Base-by-base conservation (phyloP, 345 rosid genomes). In the Gossypium arboreum region DNA sequence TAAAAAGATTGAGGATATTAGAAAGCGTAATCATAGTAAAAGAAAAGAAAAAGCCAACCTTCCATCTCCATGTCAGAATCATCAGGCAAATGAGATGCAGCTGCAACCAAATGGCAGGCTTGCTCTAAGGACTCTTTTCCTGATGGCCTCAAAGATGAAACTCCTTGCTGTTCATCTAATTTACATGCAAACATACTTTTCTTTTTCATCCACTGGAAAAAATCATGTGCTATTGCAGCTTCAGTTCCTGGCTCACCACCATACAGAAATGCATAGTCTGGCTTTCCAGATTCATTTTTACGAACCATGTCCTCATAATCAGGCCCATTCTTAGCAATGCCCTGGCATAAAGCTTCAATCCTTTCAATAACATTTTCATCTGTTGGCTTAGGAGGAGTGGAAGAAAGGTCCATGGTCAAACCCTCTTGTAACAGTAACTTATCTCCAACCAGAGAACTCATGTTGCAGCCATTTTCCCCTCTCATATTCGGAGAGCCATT, bases 21-120 rank as follows among this genome's bases (percentile, higher is more conserved):
- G 39, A 68, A 39, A 79, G 76, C 69, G 71, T 54, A 73, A 71
- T 51, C 11, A 24, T 75, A 54, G 43, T 82, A 24, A 61, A 56
- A 61, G 27, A 47, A 61, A 56, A 61, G 27, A 68, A 68, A 64
- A 47, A 12, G 12, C 81, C 47, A 79, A 92, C 94, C 97, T 92
- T 90, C 97, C 97, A 92, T 92, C 81, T 92, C 97, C 91, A 88
- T 90, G 85, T 92, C 94, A 68, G 93, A 90, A 82, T 87, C 90
- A 66, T 76, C 69, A 79, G 77, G 76, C 3, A 79, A 78, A 69
- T 78, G 70, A 29, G 84, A 57, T 61, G 20, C 80, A 61, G 79
- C 45, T 7, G 79, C 70, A 75, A 56, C 50, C 29, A 72, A 71
- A 50, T 56, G 57, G 27, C 73, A 69, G 7, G 73, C 48, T 47